Base-by-base conservation (phyloP, 2,329 filamentous ascomycete species). In the Arthrocladium fulminans region DNA sequence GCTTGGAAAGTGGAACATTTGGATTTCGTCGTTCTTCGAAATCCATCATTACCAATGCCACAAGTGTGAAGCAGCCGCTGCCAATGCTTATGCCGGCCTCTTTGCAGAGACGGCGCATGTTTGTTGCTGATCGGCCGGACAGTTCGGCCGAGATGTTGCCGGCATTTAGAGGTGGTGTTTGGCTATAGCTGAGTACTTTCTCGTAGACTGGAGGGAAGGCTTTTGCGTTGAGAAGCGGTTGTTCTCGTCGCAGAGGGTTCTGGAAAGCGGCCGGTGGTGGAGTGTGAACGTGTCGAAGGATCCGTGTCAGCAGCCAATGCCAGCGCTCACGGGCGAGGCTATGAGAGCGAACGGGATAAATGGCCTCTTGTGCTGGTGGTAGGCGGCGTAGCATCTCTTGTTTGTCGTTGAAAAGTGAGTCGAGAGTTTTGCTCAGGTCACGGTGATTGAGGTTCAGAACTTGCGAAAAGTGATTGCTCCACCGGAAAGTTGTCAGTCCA, bases 1-100 rank as follows among this genome's bases (percentile, higher is more conserved):
- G 48, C 13, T 53, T 34, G 19, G 51, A 22, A 2, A 40, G 9
- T 37, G 54, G 37, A 7, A 54, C 29, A 15, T 52, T 12, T 3
- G 54, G 54, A 45, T 54, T 30, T 34, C 49, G 52, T 20, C 27
- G 24, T 42, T 57, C 55, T 38, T 57, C 48, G 15, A 57, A 46
- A 2, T 49, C 20, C 55, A 57, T 57, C 55, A 57, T 57, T 2
- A 52, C 54, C 37, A 57, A 23, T 1, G 54, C 54, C 3, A 57
- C 55, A 19, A 57, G 42, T 4, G 55, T 51, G 35, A 57, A 57
- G 35, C 48, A 51, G 5, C 55, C 55, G 24, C 51, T 53, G 10
- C 55, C 55, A 2, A 57, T 47, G 22, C 50, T 53, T 27, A 57
- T 53, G 13, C 45, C 15, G 3, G 52, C 54, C 23, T 49, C 22